Conservation (phyloP, 2,329 filamentous ascomycete species). For the Colletotrichum phormii region DNA sequence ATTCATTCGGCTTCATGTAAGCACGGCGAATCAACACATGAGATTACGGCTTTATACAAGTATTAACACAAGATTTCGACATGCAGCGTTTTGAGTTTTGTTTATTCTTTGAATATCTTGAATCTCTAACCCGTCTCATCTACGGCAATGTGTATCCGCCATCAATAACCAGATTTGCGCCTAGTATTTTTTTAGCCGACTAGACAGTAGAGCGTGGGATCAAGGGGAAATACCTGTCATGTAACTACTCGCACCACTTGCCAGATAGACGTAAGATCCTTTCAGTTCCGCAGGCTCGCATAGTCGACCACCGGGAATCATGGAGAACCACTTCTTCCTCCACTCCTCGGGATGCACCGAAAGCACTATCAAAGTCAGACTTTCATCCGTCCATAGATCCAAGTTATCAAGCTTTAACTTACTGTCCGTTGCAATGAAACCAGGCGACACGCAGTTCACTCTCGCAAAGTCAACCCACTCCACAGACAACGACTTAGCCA, state of each 20-base stretch:
- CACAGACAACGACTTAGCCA: conserved; percentile 75
- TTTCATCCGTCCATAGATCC: conserved; percentile 76
- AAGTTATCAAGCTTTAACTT: neutral
- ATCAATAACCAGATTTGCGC: conserved; percentile 63
- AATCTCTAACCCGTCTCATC: neutral
- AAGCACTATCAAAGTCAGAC: conserved; percentile 18
- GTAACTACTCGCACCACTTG: conserved; percentile 52
- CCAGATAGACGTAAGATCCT: conserved; percentile 67
- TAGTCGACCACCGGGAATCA: conserved; percentile 30
- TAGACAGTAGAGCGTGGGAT: conserved; percentile 19
- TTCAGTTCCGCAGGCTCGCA: conserved; percentile 48
- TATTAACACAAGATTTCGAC: too few species aligned
- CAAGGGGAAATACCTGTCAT: conserved; percentile 47
- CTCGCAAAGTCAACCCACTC: conserved; percentile 78
- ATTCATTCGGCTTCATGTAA: too few species aligned
- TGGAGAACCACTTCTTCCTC: conserved; percentile 37
- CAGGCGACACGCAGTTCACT: conserved; percentile 35
- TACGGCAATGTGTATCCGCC: conserved; percentile 68
- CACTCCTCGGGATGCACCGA: conserved; percentile 69
- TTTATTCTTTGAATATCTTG: neutral
- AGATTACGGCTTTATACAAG: too few species aligned
- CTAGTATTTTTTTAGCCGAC: conserved; percentile 3
- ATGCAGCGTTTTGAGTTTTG: too few species aligned
- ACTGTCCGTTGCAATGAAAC: conserved; percentile 35
- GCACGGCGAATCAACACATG: too few species aligned